phyloP scores from a whole-genome alignment of 495 filamentous ascomycete species.

The Cercophora newfieldiana region DNA sequence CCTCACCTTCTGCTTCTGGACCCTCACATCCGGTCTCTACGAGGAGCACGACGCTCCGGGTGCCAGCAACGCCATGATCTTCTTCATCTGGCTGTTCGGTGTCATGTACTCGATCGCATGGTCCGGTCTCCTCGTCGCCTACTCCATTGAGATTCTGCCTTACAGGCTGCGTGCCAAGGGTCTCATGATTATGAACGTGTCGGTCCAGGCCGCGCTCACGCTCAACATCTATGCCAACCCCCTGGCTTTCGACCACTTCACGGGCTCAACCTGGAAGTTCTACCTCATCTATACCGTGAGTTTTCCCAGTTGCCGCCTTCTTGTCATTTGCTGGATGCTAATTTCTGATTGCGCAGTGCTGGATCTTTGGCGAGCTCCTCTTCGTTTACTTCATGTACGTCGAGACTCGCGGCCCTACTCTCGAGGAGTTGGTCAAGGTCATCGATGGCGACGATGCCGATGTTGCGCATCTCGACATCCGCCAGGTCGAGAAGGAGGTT shows the following conservation, averaged over 20 bases:
- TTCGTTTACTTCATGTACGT: slow-evolving; percentile 67
- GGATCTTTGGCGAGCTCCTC: slow-evolving; percentile 57
- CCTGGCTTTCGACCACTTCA: slow-evolving; percentile 55
- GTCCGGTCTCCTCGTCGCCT: slow-evolving; percentile 65
- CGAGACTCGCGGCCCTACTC: slow-evolving; percentile 63
- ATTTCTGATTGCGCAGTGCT: slow-evolving; percentile 33
- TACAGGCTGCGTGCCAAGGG: slow-evolving; percentile 67
- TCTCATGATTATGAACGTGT: slow-evolving; percentile 54
- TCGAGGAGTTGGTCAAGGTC: slow-evolving; percentile 64
- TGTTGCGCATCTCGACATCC: slow-evolving; percentile 44
- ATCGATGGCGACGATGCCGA: slow-evolving; percentile 60
- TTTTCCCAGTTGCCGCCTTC: neutral
- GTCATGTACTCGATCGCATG: slow-evolving; percentile 61
- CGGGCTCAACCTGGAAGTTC: slow-evolving; percentile 54
- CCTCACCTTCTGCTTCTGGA: slow-evolving; percentile 59
- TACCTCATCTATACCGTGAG: slow-evolving; percentile 62
- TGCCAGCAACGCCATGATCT: slow-evolving; percentile 52
- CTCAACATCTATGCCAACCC: slow-evolving; percentile 63
- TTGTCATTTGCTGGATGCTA: neutral
- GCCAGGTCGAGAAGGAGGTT: slow-evolving; percentile 41
- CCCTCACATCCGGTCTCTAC: slow-evolving; percentile 42
- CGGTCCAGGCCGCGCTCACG: slow-evolving; percentile 51
- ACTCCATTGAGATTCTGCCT: slow-evolving; percentile 69
- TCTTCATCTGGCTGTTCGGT: slow-evolving; percentile 58
- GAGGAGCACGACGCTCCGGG: slow-evolving; percentile 40